Conservation (phyloP, 2,329 filamentous ascomycete species). For the Hypoxylon rubiginosum region DNA sequence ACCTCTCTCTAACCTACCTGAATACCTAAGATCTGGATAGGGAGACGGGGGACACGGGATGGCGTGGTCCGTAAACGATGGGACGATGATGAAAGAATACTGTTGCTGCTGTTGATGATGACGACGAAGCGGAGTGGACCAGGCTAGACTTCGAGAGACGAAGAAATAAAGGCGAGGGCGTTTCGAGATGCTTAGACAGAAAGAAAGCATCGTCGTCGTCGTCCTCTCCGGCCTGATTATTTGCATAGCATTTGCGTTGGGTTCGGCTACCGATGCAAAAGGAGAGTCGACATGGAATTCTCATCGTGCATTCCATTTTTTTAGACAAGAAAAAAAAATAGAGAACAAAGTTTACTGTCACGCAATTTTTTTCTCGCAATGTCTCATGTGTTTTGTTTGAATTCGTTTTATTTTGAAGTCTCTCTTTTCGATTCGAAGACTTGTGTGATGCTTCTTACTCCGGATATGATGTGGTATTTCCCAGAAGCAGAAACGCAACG, state of each 20-base stretch:
- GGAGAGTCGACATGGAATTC: slow-evolving; percentile 26
- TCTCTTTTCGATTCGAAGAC: not conserved
- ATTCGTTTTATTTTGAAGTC: slow-evolving; percentile 1
- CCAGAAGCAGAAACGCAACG: slow-evolving; percentile 15
- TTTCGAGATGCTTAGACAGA: slow-evolving; percentile 18
- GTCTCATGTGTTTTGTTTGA: not conserved
- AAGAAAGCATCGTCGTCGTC: slow-evolving; percentile 1
- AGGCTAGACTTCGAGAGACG: slow-evolving; percentile 1
- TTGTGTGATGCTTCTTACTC: not conserved
- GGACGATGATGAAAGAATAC: not conserved
- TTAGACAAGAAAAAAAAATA: slow-evolving; percentile 31
- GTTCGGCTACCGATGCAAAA: slow-evolving; percentile 21
- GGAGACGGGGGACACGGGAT: not conserved
- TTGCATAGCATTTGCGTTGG: slow-evolving; percentile 28
- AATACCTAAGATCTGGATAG: not conserved
- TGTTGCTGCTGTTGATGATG: not conserved
- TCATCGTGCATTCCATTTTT: slow-evolving; percentile 20
- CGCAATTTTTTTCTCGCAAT: not conserved
- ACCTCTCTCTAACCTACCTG: not conserved
- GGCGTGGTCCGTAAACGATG: not conserved
- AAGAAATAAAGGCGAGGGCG: slow-evolving; percentile 17
- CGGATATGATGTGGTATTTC: slow-evolving; percentile 25
- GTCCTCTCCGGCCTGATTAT: slow-evolving; percentile 5
- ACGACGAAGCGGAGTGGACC: too few species aligned
- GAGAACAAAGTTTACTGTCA: slow-evolving; percentile 20